phyloP scores from a whole-genome alignment of 2,329 filamentous ascomycete genomes.

The Calonectria henricotiae region DNA sequence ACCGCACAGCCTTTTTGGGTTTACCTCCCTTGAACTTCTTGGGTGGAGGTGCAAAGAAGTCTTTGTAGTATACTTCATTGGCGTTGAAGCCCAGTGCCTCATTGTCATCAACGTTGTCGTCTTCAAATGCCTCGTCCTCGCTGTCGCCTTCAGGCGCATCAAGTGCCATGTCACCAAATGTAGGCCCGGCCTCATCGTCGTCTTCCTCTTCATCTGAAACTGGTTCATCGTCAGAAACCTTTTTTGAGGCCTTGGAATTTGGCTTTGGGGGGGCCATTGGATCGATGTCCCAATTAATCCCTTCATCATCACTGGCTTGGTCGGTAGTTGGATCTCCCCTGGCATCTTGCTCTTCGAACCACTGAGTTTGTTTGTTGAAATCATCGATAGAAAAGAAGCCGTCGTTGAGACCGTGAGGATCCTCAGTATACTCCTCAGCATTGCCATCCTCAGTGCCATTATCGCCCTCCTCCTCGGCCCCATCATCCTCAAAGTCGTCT shows the following conservation, averaged over 20 bases:
- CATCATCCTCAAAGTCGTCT: conserved; percentile 57
- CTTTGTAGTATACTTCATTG: conserved; percentile 90
- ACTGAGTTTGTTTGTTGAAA: conserved; percentile 95
- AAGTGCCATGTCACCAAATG: conserved; percentile 85
- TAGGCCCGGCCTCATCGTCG: conserved; percentile 84
- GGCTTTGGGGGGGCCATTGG: conserved; percentile 69
- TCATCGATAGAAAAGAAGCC: conserved; percentile 98
- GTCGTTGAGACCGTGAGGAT: conserved; percentile 92
- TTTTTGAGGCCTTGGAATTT: conserved; percentile 52
- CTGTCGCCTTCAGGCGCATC: conserved; percentile 80
- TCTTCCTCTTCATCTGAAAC: conserved; percentile 65
- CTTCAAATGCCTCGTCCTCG: conserved; percentile 75
- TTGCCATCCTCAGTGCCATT: conserved; percentile 58
- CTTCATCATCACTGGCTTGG: conserved; percentile 85
- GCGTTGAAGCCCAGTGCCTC: conserved; percentile 80
- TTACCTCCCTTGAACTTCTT: conserved; percentile 75
- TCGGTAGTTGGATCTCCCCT: conserved; percentile 83
- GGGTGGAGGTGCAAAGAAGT: conserved; percentile 93
- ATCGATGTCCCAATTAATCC: conserved; percentile 89
- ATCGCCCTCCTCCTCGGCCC: conserved; percentile 60
- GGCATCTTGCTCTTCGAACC: conserved; percentile 88
- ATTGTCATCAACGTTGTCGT: conserved; percentile 67
- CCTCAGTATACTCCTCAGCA: conserved; percentile 67
- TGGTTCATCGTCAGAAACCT: conserved; percentile 53
- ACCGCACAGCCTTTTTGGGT: conserved; percentile 61